These are phyloP conservation scores for Chaetomium cochliodes DNA, from an alignment of 495 filamentous ascomycete species.

Conservation along the genomic window DNA sequence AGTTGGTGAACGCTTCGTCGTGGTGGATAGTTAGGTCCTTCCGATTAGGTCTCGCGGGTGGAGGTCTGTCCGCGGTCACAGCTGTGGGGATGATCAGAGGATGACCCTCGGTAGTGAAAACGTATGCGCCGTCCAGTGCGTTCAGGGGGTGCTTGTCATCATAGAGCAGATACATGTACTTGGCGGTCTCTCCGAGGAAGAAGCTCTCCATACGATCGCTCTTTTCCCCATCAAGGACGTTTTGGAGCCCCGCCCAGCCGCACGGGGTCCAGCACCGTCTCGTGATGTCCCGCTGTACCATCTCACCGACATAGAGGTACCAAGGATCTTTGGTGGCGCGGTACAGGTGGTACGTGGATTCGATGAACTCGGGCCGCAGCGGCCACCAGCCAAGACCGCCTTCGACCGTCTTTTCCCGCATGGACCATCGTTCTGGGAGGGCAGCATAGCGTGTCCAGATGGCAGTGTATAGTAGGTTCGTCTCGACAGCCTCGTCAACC, in stretches of 20 bases:
- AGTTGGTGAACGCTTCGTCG: slow-evolving; percentile 45
- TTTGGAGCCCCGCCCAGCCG: slow-evolving; percentile 93
- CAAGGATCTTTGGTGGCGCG: slow-evolving; percentile 92
- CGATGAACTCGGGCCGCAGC: slow-evolving; percentile 91
- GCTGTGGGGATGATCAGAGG: slow-evolving; percentile 76
- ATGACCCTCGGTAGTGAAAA: slow-evolving; percentile 95
- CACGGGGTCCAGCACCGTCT: slow-evolving; percentile 89
- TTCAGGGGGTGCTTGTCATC: slow-evolving; percentile 85
- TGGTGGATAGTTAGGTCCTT: slow-evolving; percentile 34
- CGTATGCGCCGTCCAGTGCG: slow-evolving; percentile 76
- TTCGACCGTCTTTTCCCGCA: slow-evolving; percentile 80
- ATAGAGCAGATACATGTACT: slow-evolving; percentile 91
- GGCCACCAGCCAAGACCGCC: slow-evolving; percentile 90
- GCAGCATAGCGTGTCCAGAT: slow-evolving; percentile 93
- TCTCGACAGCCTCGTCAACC: slow-evolving; percentile 83
- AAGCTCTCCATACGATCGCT: slow-evolving; percentile 99
- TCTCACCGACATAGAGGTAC: slow-evolving; percentile 94
- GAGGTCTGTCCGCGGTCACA: slow-evolving; percentile 20
- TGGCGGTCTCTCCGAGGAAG: slow-evolving; percentile 92
- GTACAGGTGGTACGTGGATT: slow-evolving; percentile 92
- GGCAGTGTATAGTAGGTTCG: slow-evolving; percentile 84
- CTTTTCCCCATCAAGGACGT: slow-evolving; percentile 83
- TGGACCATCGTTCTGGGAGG: slow-evolving; percentile 90
- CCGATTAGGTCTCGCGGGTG: slow-evolving; percentile 20
- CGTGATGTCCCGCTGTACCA: slow-evolving; percentile 86